A percentile compares a stretch with the other conserved stretches of the same genome.
phyloP scores from a whole-genome alignment of 148 eudicot genomes.

The Rhododendron henanense region DNA sequence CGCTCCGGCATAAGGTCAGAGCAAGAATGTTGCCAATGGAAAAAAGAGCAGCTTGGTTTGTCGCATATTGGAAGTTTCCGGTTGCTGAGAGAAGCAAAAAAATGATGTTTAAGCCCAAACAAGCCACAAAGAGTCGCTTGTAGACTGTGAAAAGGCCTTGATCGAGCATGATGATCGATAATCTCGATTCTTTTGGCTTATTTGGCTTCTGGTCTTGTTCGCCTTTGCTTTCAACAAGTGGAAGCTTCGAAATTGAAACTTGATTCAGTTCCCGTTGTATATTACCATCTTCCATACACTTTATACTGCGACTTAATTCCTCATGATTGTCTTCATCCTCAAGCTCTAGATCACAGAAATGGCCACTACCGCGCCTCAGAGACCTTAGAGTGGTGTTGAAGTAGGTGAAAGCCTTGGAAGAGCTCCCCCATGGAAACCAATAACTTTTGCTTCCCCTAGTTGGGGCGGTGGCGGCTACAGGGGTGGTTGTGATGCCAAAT shows the following conservation, averaged over 20 bases:
- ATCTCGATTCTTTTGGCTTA: background rate
- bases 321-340: background rate
- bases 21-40: constrained; percentile 15
- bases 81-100: background rate
- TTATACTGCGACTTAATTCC: background rate
- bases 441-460: background rate
- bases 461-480: background rate
- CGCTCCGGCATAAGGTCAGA: constrained; percentile 8
- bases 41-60: constrained; percentile 8
- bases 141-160: constrained; percentile 18
- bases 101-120: background rate
- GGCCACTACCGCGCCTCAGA: background rate
- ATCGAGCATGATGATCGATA: constrained; percentile 11
- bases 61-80: background rate
- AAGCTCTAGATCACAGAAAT: background rate
- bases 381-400: background rate
- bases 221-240: background rate
- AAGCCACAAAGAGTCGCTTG: background rate
- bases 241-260: background rate
- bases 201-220: background rate
- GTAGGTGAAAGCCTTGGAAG: background rate
- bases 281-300: background rate
- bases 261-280: background rate
- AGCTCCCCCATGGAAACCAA: background rate
- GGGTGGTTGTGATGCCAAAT: background rate